phyloP scores from a whole-genome alignment of 345 rosid species.

The Aquilaria yunnanensis region DNA sequence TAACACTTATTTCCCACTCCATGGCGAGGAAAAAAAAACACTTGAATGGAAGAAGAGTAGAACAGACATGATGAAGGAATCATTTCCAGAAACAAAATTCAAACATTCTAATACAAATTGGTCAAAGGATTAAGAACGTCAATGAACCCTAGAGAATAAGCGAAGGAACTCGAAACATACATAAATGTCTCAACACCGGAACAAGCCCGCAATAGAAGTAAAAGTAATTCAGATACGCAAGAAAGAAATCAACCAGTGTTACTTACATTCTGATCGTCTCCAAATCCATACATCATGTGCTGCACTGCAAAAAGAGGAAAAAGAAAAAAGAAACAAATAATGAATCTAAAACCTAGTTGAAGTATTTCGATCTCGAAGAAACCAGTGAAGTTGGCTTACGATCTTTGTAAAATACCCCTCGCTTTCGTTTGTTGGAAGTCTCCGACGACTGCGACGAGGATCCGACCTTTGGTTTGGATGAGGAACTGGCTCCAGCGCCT shows the following conservation, averaged over 20 bases:
- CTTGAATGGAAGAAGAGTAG: too few relatives aligned
- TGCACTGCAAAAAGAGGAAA: constrained; percentile 45
- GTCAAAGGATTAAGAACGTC: too few relatives aligned
- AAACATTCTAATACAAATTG: too few relatives aligned
- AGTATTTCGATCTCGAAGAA: background rate
- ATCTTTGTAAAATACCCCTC: constrained; percentile 84
- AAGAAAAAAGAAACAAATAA: background rate
- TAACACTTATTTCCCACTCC: too few relatives aligned
- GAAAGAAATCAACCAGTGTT: background rate
- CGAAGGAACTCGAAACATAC: background rate
- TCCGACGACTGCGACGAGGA: constrained; percentile 73
- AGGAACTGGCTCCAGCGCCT: too few relatives aligned
- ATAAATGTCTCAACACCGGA: background rate
- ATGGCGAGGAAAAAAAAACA: too few relatives aligned
- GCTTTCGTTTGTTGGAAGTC: constrained; percentile 70
- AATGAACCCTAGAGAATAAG: background rate
- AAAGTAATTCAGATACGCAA: background rate
- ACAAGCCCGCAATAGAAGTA: too few relatives aligned
- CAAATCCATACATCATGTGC: constrained; percentile 97
- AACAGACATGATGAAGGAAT: too few relatives aligned
- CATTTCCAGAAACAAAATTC: too few relatives aligned
- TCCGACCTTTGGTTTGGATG: constrained; percentile 54
- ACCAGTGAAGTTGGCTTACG: constrained; percentile 26
- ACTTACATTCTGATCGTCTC: constrained; percentile 85
- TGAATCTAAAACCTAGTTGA: background rate